Conservation (phyloP, 306 rosid genomes). For the Lathyrus tuberosus region DNA sequence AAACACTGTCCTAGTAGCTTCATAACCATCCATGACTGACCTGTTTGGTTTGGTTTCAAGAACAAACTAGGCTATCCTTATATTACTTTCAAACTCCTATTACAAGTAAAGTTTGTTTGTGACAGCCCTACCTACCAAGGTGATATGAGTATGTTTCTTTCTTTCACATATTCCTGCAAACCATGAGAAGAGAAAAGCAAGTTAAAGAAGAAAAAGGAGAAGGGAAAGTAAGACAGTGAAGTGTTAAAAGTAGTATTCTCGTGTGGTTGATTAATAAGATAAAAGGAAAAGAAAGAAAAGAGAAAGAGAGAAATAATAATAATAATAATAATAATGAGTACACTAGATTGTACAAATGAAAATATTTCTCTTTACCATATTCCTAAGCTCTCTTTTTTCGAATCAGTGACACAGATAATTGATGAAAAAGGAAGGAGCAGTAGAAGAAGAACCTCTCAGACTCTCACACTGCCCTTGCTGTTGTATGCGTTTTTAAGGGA, state of each 20-base stretch:
- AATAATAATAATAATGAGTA: constrained; percentile 34
- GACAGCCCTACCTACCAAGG: constrained; percentile 76
- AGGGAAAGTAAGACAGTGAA: constrained; percentile 46
- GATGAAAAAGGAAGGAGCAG: constrained; percentile 20
- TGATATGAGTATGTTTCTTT: constrained; percentile 55
- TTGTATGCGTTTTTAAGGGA: constrained; percentile 43
- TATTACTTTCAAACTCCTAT: constrained; percentile 36
- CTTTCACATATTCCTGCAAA: constrained; percentile 83
- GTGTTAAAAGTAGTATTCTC: constrained; percentile 73
- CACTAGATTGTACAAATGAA: too few relatives aligned
- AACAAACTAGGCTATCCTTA: constrained; percentile 32
- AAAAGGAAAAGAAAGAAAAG: constrained; percentile 29
- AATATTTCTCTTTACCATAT: not conserved
- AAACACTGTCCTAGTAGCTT: constrained; percentile 86
- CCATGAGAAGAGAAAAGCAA: constrained; percentile 49
- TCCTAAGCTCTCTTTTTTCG: too few relatives aligned
- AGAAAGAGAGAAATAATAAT: constrained; percentile 27
- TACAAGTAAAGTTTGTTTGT: constrained; percentile 75
- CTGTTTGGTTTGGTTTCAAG: not conserved
- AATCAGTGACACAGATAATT: too few relatives aligned
- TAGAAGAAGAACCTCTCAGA: constrained; percentile 40
- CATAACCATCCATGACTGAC: constrained; percentile 80
- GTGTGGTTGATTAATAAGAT: constrained; percentile 75
- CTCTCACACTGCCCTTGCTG: constrained; percentile 27
- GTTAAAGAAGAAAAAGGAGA: constrained; percentile 44